Evolutionary conservation across 495 filamentous ascomycete species (phyloP).

Genomic region (Penicillium alfredii): DNA sequence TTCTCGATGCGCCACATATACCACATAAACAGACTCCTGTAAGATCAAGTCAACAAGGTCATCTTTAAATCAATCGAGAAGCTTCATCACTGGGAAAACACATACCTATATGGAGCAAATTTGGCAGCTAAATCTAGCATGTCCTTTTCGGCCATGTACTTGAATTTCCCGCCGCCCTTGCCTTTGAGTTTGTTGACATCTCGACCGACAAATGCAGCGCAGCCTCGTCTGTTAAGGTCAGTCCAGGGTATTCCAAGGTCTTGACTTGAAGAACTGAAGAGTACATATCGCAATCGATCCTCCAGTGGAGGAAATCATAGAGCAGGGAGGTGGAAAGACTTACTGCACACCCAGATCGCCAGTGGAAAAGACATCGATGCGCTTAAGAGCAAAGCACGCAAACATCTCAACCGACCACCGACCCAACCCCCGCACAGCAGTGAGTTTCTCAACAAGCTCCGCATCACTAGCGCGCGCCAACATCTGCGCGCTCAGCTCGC

Average conservation of each 20-base stretch:
- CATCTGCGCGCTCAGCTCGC: slow-evolving; percentile 69
- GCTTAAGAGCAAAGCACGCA: slow-evolving; percentile 82
- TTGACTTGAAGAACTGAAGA: no score
- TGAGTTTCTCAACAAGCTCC: slow-evolving; percentile 73
- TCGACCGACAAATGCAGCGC: slow-evolving; percentile 78
- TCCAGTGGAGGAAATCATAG: neutral
- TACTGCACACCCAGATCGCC: slow-evolving; percentile 92
- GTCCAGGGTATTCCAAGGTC: no score
- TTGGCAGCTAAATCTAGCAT: slow-evolving; percentile 77
- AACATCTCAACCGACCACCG: slow-evolving; percentile 98
- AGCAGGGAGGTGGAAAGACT: slow-evolving; percentile 18
- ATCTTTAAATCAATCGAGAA: no score
- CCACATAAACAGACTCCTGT: slow-evolving; percentile 73
- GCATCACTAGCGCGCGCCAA: slow-evolving; percentile 75
- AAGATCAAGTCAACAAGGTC: slow-evolving; percentile 6
- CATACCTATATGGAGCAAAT: slow-evolving; percentile 77
- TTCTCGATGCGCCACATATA: slow-evolving; percentile 87
- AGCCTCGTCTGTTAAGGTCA: slow-evolving; percentile 55
- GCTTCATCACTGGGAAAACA: slow-evolving; percentile 20
- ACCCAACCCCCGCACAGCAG: slow-evolving; percentile 81
- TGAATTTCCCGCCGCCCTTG: slow-evolving; percentile 84
- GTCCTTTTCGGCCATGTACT: slow-evolving; percentile 91
- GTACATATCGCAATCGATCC: no score
- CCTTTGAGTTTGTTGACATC: slow-evolving; percentile 79
- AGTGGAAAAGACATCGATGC: slow-evolving; percentile 87